Conservation (phyloP, 1,284 basidiomycete genomes). For the Phellopilus nigrolimitatus region DNA sequence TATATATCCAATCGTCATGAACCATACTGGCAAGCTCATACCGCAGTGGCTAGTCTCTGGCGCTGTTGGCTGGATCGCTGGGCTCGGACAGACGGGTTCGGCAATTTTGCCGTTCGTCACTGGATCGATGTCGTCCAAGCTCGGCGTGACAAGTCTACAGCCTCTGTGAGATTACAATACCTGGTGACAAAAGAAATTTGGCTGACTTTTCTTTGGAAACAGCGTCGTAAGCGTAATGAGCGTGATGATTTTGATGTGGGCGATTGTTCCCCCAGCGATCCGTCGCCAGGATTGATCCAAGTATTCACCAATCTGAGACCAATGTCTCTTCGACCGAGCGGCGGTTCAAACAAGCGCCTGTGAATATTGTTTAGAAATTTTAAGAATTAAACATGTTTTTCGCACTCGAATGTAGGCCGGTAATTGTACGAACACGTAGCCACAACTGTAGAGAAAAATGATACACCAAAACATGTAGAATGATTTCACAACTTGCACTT, state of each 20-base stretch:
- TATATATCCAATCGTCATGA: slow-evolving; percentile 53
- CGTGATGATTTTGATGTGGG: slow-evolving; percentile 3
- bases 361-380: no score
- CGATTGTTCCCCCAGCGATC: background rate
- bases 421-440: no score
- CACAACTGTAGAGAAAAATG: no score
- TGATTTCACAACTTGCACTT: no score
- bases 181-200: no score
- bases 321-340: no score
- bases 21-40: slow-evolving; percentile 41
- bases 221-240: slow-evolving; percentile 4
- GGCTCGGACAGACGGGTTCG: slow-evolving; percentile 28
- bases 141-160: slow-evolving; percentile 17
- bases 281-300: slow-evolving; percentile 3
- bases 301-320: no score
- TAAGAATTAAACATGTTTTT: no score
- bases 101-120: slow-evolving; percentile 27
- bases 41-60: slow-evolving; percentile 49
- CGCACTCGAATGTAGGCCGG: no score
- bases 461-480: no score
- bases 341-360: no score
- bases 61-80: slow-evolving; percentile 49
- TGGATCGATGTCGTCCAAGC: slow-evolving; percentile 20
- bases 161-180: slow-evolving; percentile 7
- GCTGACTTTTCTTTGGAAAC: background rate